Percentiles rank a stretch among this genome's conserved stretches.
phyloP scores from a whole-genome alignment of 1,284 basidiomycete genomes.

The Ustilago tritici region DNA sequence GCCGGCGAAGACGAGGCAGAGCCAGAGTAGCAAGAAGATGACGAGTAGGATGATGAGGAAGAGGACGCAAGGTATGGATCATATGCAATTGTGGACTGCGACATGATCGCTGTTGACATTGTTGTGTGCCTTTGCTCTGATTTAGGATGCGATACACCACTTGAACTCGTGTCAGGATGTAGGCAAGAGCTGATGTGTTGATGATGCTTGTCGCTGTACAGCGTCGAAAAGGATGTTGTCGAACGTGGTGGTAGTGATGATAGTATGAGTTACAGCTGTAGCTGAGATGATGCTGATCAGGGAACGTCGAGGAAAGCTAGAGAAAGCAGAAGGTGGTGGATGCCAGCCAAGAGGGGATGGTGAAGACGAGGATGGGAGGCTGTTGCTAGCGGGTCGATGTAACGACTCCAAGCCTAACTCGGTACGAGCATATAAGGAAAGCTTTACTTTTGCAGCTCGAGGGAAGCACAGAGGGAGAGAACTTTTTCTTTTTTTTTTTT shows the following conservation, averaged over 20 bases:
- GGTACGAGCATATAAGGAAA: neutral
- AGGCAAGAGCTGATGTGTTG: neutral
- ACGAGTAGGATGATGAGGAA: conserved; percentile 25
- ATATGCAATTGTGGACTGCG: conserved; percentile 25
- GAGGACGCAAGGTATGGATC: conserved; percentile 29
- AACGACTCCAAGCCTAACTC: neutral
- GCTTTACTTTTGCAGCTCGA: neutral
- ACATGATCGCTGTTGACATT: conserved; percentile 24
- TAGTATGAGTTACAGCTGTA: neutral
- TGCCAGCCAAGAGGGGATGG: neutral
- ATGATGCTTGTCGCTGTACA: neutral
- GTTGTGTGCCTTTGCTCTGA: neutral
- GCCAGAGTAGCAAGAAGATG: conserved; percentile 28
- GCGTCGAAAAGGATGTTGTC: neutral
- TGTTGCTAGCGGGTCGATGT: neutral
- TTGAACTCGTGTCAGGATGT: neutral
- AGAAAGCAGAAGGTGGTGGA: neutral
- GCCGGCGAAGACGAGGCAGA: conserved; percentile 30
- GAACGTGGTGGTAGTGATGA: conserved; percentile 1
- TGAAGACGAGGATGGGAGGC: neutral
- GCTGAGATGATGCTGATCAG: neutral
- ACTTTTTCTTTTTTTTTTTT: neutral
- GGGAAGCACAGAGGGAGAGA: neutral
- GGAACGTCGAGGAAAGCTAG: neutral
- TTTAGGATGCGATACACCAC: neutral